Conservation (phyloP, 768 basidiomycete species). For the Mycena albidolilacea region DNA sequence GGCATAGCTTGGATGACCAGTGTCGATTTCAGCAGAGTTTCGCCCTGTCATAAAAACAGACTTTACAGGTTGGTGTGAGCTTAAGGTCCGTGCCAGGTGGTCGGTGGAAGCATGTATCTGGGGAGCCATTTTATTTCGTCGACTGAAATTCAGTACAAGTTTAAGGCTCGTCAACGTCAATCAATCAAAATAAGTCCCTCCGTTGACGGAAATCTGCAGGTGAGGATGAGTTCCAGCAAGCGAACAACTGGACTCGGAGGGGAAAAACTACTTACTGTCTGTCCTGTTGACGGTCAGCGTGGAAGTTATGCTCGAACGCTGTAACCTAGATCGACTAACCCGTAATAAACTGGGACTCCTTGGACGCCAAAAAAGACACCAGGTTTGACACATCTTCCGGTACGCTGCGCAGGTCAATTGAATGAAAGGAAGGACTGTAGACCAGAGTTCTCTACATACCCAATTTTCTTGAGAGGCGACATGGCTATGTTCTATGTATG, state of each 20-base stretch:
- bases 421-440: too few relatives aligned
- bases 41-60: too few relatives aligned
- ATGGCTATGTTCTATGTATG: neutral
- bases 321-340: neutral
- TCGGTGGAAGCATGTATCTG: too few relatives aligned
- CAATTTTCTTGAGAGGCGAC: neutral
- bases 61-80: too few relatives aligned
- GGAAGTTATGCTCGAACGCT: neutral
- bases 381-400: slow-evolving; percentile 6
- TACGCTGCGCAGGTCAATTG: neutral
- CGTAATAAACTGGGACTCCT: slow-evolving; percentile 18
- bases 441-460: neutral
- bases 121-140: too few relatives aligned
- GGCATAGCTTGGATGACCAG: too few relatives aligned
- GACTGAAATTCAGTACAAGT: too few relatives aligned
- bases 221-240: neutral
- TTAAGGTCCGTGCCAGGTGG: too few relatives aligned
- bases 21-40: too few relatives aligned
- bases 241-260: neutral
- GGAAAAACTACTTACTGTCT: neutral
- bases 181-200: slow-evolving; percentile 7
- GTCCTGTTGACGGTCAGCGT: neutral
- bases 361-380: slow-evolving; percentile 15
- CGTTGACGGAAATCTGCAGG: slow-evolving; percentile 19
- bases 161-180: neutral